Base-by-base conservation (phyloP, 2,329 filamentous ascomycete genomes). In the Stachybotrys chlorohalonatus region DNA sequence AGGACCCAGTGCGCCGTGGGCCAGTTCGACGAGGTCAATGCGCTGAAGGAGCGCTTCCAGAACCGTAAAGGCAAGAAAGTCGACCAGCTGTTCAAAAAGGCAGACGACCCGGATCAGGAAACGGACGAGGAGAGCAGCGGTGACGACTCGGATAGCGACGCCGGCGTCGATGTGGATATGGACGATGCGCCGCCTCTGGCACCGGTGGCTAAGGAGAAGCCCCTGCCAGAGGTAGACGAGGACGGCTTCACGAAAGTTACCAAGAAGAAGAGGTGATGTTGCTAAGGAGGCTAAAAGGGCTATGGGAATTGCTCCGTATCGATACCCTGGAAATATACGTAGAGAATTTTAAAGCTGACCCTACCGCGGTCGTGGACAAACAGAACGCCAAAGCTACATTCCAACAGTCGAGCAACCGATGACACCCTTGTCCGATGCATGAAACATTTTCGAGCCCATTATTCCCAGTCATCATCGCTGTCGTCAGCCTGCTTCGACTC, bases 231-330 rank as follows among this genome's bases (percentile, higher is more conserved):
- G 68, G 77, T 92, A 49, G 89, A 93, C 68, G 87, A 91, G 60
- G 89, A 93, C 65, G 89, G 89, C 5, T 93, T 93, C 68, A 89
- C 84, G 15, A 89, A 81, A 70, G 87, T 91, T 60, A 80, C 84
- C 54, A 79, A 81, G 63, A 88, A 84, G 74, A 88, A 83, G 77
- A 80, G 77, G 74, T 78, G 69, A 73, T 68, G 8, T 42, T 13
- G 9, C 8, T 42, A 13, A 9, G 13, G 13, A 42, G 9, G 36
- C 36, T 49, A 59, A 54, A 55, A 57, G 32, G 49, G 17, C 48
- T 48, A 31, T 32, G 45, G 32, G 30, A 47, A 13, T 24, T 51
- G 48, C 15, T 42, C 24, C 39, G 55, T 58, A 61, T 62, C 62
- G 56, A 67, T 63, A 63, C 59, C 61, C 63, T 64, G 61, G 60